phyloP scores from a whole-genome alignment of 257 asterid genomes.

The Thymus mandschuricus region DNA sequence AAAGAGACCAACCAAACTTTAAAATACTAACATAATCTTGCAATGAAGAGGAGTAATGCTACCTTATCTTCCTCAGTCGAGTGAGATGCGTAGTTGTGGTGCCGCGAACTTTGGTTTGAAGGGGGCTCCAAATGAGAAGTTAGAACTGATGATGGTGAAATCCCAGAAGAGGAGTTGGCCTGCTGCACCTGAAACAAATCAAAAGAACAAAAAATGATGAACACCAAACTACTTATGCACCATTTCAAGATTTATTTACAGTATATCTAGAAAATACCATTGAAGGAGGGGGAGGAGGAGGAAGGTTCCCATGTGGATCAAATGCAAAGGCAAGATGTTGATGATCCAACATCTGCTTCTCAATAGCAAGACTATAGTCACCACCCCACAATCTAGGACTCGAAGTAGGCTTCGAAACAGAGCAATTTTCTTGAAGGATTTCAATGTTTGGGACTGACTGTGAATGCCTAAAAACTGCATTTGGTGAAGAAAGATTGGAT shows the following conservation, averaged over 20 bases:
- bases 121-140: slow-evolving; percentile 92
- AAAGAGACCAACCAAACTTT: background rate
- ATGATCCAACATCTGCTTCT: background rate
- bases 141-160: slow-evolving; percentile 53
- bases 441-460: slow-evolving; percentile 46
- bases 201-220: background rate
- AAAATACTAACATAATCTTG: background rate
- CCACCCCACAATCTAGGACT: slow-evolving; percentile 50
- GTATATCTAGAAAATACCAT: slow-evolving; percentile 30
- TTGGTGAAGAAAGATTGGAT: slow-evolving; percentile 43
- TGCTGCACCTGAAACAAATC: slow-evolving; percentile 45
- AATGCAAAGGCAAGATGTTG: slow-evolving; percentile 40
- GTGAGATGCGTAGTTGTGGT: slow-evolving; percentile 45
- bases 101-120: slow-evolving; percentile 84
- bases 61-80: slow-evolving; percentile 81
- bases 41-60: background rate
- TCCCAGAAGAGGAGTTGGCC: slow-evolving; percentile 63
- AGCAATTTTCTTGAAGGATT: slow-evolving; percentile 35
- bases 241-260: background rate
- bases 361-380: slow-evolving; percentile 37
- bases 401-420: slow-evolving; percentile 36
- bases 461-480: slow-evolving; percentile 41
- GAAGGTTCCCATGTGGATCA: slow-evolving; percentile 34
- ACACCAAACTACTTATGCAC: background rate
- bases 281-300: slow-evolving; percentile 39